phyloP scores from a whole-genome alignment of 805 yeast species.

The Lipomyces sp. region DNA sequence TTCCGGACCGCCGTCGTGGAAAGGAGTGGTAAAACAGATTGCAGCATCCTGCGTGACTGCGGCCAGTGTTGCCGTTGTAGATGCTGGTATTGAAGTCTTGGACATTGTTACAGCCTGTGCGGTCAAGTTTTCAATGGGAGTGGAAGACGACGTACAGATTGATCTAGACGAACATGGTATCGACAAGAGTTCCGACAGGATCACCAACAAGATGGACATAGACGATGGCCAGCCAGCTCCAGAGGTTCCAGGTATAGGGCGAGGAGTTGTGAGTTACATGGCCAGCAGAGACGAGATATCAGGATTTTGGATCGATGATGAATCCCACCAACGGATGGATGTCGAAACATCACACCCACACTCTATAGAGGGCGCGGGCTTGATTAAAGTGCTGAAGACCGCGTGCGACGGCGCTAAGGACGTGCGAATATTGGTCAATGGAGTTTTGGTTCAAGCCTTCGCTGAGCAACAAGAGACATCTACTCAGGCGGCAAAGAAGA shows the following conservation, averaged over 20 bases:
- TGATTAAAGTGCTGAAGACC: conserved; percentile 11
- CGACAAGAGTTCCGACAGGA: neutral
- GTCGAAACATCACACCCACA: conserved; percentile 51
- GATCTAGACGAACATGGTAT: conserved; percentile 24
- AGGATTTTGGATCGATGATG: conserved; percentile 58
- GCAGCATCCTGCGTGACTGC: conserved; percentile 54
- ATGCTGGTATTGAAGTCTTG: conserved; percentile 79
- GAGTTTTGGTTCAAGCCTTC: conserved; percentile 47
- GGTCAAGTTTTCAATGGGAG: conserved; percentile 21
- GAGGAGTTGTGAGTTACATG: conserved; percentile 52
- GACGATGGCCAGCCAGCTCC: neutral
- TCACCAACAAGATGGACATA: neutral
- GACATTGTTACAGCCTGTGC: conserved; percentile 66
- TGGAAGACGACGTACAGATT: neutral
- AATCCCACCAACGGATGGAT: conserved; percentile 41
- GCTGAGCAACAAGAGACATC: neutral
- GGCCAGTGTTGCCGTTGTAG: conserved; percentile 75
- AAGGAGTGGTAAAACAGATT: conserved; percentile 44
- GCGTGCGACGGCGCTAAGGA: conserved; percentile 39
- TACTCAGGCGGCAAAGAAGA: neutral
- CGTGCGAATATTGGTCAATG: conserved; percentile 53
- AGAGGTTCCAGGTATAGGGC: conserved; percentile 1
- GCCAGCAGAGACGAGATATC: conserved; percentile 59
- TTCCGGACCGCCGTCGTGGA: conserved; percentile 50
- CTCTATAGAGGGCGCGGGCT: conserved; percentile 50